Conservation (phyloP, 2,329 filamentous ascomycete species). For the Gaeumannomyces sp. region DNA sequence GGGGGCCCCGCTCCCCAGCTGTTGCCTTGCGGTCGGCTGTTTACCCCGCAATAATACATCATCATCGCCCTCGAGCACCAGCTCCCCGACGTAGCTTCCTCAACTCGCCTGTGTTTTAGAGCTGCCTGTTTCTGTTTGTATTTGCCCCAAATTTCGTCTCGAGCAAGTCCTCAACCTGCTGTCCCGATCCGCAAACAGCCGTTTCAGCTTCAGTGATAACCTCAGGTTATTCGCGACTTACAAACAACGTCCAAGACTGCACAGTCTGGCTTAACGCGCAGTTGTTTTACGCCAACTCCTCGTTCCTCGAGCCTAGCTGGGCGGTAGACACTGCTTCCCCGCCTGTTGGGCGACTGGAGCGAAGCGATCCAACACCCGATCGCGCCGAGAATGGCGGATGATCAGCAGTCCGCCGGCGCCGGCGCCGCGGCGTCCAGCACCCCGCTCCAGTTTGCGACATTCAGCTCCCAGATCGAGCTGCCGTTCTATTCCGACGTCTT, state of each 20-base stretch:
- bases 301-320: neutral
- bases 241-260: neutral
- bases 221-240: neutral
- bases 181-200: neutral
- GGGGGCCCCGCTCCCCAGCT: neutral
- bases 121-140: neutral
- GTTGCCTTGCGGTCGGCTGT: neutral
- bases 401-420: neutral
- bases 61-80: neutral
- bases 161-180: neutral
- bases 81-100: neutral
- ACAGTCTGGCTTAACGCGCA: neutral
- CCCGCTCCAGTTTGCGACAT: constrained; percentile 69
- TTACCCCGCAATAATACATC: constrained; percentile 9
- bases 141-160: no score
- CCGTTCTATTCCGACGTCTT: constrained; percentile 94
- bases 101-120: neutral
- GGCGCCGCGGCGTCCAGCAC: neutral
- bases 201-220: neutral
- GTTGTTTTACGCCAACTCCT: neutral
- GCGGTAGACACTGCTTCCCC: neutral
- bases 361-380: neutral
- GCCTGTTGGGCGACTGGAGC: neutral
- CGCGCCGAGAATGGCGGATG: constrained; percentile 2
- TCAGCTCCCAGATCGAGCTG: constrained; percentile 89